Evolutionary conservation across 2,329 filamentous ascomycete genomes (phyloP), one percentile per base, ranked within the genome.

Genomic region (Apiospora malaysiana): DNA sequence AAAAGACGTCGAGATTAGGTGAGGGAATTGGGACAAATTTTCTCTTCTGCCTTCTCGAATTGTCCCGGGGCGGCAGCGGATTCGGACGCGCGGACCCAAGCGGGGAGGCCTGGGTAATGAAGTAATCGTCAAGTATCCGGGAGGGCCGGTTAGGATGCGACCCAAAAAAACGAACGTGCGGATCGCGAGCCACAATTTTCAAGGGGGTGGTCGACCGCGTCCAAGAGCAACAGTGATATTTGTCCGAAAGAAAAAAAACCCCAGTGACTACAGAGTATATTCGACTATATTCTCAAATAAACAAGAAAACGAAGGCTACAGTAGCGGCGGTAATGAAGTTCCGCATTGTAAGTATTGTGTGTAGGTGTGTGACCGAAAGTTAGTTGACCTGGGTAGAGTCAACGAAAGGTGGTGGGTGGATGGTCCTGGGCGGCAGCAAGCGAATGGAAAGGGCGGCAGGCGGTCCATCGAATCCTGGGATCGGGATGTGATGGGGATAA

Each of bases 101-200:
- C 56, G 32, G 27, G 56, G 56, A 32, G 56, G 27, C 32, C 32
- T 63, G 56, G 56, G 56, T 63, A 63, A 63, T 63, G 56, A 63
- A 63, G 56, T 63, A 63, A 63, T 63, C 56, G 56, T 63, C 56
- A 23, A 63, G 21, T 37, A 27, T 40, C 56, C 56, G 56, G 56
- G 32, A 63, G 18, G 32, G 27, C 56, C 56, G 56, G 32, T 18
- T 37, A 37, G 32, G 56, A 40, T 63, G 21, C 32, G 32, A 63
- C 56, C 56, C 56, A 63, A 63, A 63, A 63, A 63, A 40, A 63
- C 56, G 56, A 63, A 63, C 56, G 56, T 63, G 56, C 56, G 56
- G 56, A 63, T 63, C 56, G 56, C 56, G 56, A 63, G 18, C 56
- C 56, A 63, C 56, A 32, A 32, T 63, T 63, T 63, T 63, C 32